Base-by-base conservation (phyloP, 208 protist species). In the Wallacemonas sp. region DNA sequence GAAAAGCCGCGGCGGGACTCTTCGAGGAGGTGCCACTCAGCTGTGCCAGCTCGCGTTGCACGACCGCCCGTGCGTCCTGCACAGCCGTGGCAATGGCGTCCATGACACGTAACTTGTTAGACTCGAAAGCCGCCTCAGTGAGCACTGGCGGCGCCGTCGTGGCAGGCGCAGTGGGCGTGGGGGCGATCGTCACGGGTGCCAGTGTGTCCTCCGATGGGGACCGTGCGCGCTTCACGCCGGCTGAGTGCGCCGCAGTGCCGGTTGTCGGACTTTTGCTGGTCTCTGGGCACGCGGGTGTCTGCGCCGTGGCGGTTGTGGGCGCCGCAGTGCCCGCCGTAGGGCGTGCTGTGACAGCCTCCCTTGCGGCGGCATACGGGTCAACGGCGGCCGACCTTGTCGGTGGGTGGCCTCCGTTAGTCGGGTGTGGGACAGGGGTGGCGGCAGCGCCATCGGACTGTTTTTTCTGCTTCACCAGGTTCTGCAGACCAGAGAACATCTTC, bases 401-500 rank as follows among this genome's bases (percentile, higher is more conserved):
- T n/a, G n/a, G n/a, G n/a, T n/a, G n/a, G n/a, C n/a, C n/a, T n/a
- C n/a, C n/a, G n/a, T n/a, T n/a, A n/a, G n/a, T n/a, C n/a, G n/a
- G n/a, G n/a, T n/a, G n/a, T n/a, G n/a, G n/a, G n/a, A n/a, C n/a
- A n/a, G 15, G 15, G 48, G 32, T 36, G 17, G 21, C 36, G 0
- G 45, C 30, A 9, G 41, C 33, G 2, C 4, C 17, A 27, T 22
- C 42, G 8, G 4, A 4, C 19, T 44, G 36, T 41, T 61, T 19
- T 38, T 70, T 76, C 38, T 66, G 55, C 29, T 66, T 45, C 13
- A 70, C 38, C 2, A 65, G 63, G 26, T 50, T 54, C 36, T 63
- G 62, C 42, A 76, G 70, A 38, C 63, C 70, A 19, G 50, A 59
- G 45, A 76, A 76, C 32, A 65, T 76, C 52, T n/a, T n/a, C n/a